Conservation (phyloP, 2,329 filamentous ascomycete species). For the Blastomyces gilchristii region DNA sequence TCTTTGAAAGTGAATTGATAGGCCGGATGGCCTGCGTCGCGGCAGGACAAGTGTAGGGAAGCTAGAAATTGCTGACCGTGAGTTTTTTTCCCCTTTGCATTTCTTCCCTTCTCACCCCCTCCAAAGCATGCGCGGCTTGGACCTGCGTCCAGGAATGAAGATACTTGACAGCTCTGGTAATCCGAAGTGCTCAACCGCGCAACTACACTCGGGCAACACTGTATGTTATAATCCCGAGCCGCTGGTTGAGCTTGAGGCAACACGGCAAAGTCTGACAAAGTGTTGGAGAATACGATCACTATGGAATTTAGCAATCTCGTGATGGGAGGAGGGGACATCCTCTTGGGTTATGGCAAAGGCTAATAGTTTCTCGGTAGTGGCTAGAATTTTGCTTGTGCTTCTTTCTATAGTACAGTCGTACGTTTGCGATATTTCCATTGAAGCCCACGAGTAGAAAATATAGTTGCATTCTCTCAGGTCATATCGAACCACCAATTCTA, state of each 20-base stretch:
- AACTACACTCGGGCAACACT: constrained; percentile 15
- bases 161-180: constrained; percentile 36
- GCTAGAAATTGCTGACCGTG: neutral
- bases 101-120: constrained; percentile 5
- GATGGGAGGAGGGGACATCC: neutral
- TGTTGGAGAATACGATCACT: neutral
- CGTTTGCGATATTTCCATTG: too few relatives aligned
- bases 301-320: neutral
- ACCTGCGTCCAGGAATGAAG: constrained; percentile 23
- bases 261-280: constrained; percentile 35
- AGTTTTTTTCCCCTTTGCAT: constrained; percentile 1
- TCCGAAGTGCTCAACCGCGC: constrained; percentile 36
- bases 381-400: neutral
- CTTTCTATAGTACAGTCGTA: neutral
- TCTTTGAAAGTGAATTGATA: neutral
- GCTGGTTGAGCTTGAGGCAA: constrained; percentile 37
- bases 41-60: neutral
- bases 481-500: neutral
- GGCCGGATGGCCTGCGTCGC: neutral
- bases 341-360: neutral
- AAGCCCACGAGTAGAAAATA: too few relatives aligned
- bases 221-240: constrained; percentile 8
- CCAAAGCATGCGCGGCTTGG: neutral
- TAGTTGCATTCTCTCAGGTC: neutral
- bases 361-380: neutral